These are phyloP conservation scores for Colletotrichum tabaci DNA, from an alignment of 2,329 filamentous ascomycete species.

Conservation along the genomic window DNA sequence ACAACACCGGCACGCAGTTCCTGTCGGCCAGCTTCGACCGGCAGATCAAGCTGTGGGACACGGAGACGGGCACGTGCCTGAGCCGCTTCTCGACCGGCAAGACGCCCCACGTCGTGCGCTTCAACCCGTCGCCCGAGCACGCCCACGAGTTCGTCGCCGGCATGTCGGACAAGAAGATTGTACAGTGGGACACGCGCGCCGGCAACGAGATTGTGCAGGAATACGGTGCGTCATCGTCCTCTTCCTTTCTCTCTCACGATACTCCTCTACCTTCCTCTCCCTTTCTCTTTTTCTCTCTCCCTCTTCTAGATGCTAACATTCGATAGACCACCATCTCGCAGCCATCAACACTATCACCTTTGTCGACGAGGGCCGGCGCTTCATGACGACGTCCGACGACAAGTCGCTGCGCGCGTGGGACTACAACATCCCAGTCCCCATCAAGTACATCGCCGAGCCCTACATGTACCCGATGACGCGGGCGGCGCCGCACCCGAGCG, in stretches of 20 bases:
- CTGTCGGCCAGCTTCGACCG: slow-evolving; percentile 94
- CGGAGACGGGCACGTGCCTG: slow-evolving; percentile 91
- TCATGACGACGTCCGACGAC: slow-evolving; percentile 98
- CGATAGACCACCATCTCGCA: slow-evolving; percentile 89
- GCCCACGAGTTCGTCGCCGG: slow-evolving; percentile 94
- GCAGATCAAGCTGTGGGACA: slow-evolving; percentile 98
- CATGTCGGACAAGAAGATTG: slow-evolving; percentile 99
- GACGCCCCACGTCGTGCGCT: slow-evolving; percentile 94
- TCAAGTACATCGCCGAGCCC: slow-evolving; percentile 97
- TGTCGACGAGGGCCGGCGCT: slow-evolving; percentile 92
- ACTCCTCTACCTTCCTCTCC: neutral
- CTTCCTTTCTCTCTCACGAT: too few relatives aligned
- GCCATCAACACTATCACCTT: slow-evolving; percentile 98
- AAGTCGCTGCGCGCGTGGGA: slow-evolving; percentile 98
- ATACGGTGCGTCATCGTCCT: slow-evolving; percentile 64
- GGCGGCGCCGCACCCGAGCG: slow-evolving; percentile 85
- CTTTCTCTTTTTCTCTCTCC: too few relatives aligned
- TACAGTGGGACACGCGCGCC: slow-evolving; percentile 93
- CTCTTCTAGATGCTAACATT: slow-evolving; percentile 6
- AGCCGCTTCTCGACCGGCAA: slow-evolving; percentile 93
- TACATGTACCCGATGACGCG: slow-evolving; percentile 98
- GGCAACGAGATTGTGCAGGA: slow-evolving; percentile 88
- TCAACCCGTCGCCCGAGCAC: slow-evolving; percentile 85
- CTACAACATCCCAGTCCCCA: slow-evolving; percentile 97
- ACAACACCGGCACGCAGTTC: slow-evolving; percentile 85